Evolutionary conservation across 768 basidiomycete genomes (phyloP).

Genomic region (Hemileccinum rubropunctum): DNA sequence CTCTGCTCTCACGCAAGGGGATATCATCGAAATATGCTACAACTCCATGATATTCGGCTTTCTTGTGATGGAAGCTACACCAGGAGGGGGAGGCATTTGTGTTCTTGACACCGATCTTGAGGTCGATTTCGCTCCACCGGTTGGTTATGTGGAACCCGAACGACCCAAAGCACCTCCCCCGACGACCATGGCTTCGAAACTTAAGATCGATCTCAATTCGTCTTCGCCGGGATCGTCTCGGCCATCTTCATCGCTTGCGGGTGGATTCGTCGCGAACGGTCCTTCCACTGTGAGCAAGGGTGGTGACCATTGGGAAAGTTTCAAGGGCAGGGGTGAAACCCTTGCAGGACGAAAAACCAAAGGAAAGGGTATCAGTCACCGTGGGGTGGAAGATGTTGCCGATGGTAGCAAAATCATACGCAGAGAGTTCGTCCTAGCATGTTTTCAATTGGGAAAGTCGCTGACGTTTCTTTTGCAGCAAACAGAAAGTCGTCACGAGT

Average conservation of each 20-base stretch:
- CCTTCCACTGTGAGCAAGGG: slow-evolving; percentile 63
- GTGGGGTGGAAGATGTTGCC: slow-evolving; percentile 76
- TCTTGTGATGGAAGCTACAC: slow-evolving; percentile 90
- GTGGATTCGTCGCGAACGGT: slow-evolving; percentile 55
- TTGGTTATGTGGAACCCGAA: slow-evolving; percentile 93
- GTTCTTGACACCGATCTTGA: slow-evolving; percentile 96
- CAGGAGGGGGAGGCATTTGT: slow-evolving; percentile 83
- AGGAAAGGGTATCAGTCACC: slow-evolving; percentile 87
- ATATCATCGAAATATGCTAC: slow-evolving; percentile 98
- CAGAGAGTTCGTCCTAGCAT: slow-evolving; percentile 67
- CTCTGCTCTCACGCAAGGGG: slow-evolving; percentile 87
- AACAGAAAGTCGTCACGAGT: slow-evolving; percentile 81
- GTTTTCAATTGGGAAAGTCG: background rate
- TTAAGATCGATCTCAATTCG: slow-evolving; percentile 89
- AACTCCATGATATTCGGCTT: slow-evolving; percentile 94
- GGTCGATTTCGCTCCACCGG: slow-evolving; percentile 93
- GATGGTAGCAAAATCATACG: slow-evolving; percentile 85
- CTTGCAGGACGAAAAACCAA: slow-evolving; percentile 89
- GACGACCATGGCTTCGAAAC: slow-evolving; percentile 92
- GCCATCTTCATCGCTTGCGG: slow-evolving; percentile 71
- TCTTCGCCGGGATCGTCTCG: slow-evolving; percentile 85
- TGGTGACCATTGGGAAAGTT: slow-evolving; percentile 89
- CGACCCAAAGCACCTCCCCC: slow-evolving; percentile 77
- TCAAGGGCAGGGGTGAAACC: slow-evolving; percentile 94
- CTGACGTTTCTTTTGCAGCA: slow-evolving; percentile 44